Percentiles rank a stretch among this genome's conserved stretches.
Conservation (phyloP, 768 basidiomycete species). For the Polyporus arcularius region DNA sequence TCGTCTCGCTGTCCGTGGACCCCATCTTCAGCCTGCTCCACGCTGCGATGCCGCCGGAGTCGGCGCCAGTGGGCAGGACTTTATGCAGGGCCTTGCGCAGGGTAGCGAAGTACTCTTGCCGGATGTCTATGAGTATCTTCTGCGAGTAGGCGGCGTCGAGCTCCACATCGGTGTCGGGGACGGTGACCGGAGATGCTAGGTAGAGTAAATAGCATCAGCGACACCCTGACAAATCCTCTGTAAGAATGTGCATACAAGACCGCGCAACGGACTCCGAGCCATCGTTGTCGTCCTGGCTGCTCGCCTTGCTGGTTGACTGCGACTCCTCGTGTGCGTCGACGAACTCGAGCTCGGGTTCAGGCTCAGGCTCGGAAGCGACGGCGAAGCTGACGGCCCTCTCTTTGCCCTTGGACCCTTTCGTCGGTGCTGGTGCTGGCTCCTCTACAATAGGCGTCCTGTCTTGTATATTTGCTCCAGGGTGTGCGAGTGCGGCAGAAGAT, state of each 20-base stretch:
- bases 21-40: conserved; percentile 31
- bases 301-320: background rate
- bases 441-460: too few species aligned
- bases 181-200: conserved; percentile 17
- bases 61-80: conserved; percentile 32
- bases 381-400: background rate
- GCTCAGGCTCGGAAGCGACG: background rate
- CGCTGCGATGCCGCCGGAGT: conserved; percentile 18
- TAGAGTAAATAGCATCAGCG: background rate
- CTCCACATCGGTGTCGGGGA: conserved; percentile 26
- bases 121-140: conserved; percentile 29
- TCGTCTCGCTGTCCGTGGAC: conserved; percentile 22
- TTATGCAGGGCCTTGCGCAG: conserved; percentile 44
- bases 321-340: background rate
- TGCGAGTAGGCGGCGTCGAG: conserved; percentile 31
- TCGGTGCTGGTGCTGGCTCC: too few species aligned
- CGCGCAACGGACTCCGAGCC: background rate
- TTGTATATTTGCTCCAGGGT: too few species aligned
- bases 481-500: background rate
- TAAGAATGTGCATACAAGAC: background rate
- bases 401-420: background rate
- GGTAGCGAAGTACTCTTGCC: conserved; percentile 33
- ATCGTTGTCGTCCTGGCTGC: background rate
- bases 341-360: background rate
- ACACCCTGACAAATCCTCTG: background rate